These are phyloP conservation scores for Candida xyloterini DNA, from an alignment of 805 yeast genomes.

Conservation along the genomic window DNA sequence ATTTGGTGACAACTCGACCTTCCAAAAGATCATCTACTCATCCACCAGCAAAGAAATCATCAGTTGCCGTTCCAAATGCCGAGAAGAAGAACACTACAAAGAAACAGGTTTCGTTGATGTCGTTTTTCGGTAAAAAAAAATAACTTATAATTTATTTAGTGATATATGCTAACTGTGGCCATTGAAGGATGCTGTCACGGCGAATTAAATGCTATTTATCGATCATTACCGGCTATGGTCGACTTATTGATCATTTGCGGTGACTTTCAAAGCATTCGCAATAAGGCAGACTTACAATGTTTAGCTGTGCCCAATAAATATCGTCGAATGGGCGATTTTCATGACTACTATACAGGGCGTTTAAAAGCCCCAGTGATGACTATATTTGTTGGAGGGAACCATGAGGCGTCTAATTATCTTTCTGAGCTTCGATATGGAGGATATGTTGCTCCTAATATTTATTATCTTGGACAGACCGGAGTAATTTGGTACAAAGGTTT, in stretches of 20 bases:
- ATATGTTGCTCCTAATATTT: constrained; percentile 87
- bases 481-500: constrained; percentile 73
- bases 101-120: constrained; percentile 31
- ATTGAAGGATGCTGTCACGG: constrained; percentile 94
- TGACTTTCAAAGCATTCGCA: constrained; percentile 83
- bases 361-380: constrained; percentile 72
- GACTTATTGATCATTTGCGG: constrained; percentile 80
- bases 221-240: constrained; percentile 30
- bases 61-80: constrained; percentile 9
- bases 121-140: constrained; percentile 31
- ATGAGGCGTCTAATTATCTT: constrained; percentile 81
- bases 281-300: constrained; percentile 57
- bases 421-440: constrained; percentile 80
- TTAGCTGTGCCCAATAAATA: constrained; percentile 82
- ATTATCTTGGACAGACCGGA: constrained; percentile 77
- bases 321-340: constrained; percentile 73
- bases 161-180: constrained; percentile 44
- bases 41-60: constrained; percentile 14
- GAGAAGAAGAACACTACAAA: constrained; percentile 8
- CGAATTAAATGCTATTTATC: constrained; percentile 58
- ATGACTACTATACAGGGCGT: constrained; percentile 59
- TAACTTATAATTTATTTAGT: constrained; percentile 3
- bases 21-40: constrained; percentile 12
- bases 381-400: constrained; percentile 90
- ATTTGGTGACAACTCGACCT: constrained; percentile 21